Evolutionary conservation across 2,329 filamentous ascomycete genomes (phyloP), one percentile per base, ranked within the genome.

Genomic region (Fusarium miscanthi): DNA sequence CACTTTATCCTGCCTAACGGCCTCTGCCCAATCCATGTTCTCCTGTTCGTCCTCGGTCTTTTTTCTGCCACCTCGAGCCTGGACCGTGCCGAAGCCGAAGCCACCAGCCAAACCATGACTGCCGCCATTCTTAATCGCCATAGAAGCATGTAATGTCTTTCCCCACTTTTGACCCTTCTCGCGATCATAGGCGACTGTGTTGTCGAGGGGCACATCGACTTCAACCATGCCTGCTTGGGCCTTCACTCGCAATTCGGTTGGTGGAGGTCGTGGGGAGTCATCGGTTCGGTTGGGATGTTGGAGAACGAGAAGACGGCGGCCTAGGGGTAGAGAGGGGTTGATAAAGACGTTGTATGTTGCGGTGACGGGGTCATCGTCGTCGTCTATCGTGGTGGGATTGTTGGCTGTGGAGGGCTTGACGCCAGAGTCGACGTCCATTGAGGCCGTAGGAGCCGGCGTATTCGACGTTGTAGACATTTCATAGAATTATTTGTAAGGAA

Each of bases 161-260:
- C 95, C 96, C 89, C 94, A 98, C 73, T 89, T 88, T 57, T 96
- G 84, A 52, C 94, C 95, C 84, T 95, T 94, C 74, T 89, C 88
- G 73, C 92, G 89, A 83, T 98, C 94, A 85, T 97, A 98, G 78
- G 93, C 92, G 66, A 81, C 81, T 62, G 86, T 85, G 70, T 90
- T 91, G 84, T 91, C 90, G 76, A 98, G 86, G 8, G 94, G 94
- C n/a, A 98, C 88, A 80, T 99, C 96, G 58, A 98, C 87, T 83
- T 99, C 96, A 63, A 98, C 86, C 84, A 98, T 93, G 62, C 95
- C 95, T 1, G 93, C 89, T 63, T 88, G 84, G 19, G 91, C 88
- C 84, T 98, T 99, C 80, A 97, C 85, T 74, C 95, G 94, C 77
- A 98, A 85, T 76, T 92, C 90, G 21, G 89, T 85, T 16, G 95